phyloP scores from a whole-genome alignment of 116 monocot species.

The Zostera marina region DNA sequence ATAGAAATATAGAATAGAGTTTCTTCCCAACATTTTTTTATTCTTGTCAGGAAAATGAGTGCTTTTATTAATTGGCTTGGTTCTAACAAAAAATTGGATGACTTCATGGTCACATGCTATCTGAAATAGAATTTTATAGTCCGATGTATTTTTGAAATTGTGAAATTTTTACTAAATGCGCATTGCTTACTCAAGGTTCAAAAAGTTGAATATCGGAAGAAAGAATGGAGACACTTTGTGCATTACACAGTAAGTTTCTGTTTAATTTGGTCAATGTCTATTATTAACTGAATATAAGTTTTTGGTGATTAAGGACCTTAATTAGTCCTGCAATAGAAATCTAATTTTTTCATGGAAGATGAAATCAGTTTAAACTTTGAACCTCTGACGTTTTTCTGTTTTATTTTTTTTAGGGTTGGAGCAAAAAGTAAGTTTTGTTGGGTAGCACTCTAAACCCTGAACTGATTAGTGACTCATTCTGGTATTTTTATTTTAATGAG shows the following conservation, averaged over 20 bases:
- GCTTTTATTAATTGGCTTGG: too few relatives aligned
- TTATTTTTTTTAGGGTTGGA: conserved; percentile 89
- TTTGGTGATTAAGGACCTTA: neutral
- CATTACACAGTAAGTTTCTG: conserved; percentile 76
- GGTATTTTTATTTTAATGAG: neutral
- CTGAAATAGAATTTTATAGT: neutral
- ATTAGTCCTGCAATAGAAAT: too few relatives aligned
- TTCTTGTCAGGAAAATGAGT: too few relatives aligned
- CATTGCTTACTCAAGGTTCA: conserved; percentile 45
- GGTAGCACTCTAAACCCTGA: neutral
- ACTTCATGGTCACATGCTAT: neutral
- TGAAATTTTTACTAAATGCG: neutral
- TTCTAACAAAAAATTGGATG: too few relatives aligned
- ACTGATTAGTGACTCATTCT: neutral
- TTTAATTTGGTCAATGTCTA: neutral
- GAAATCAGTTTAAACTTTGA: neutral
- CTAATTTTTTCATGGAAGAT: neutral
- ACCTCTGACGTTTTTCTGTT: neutral
- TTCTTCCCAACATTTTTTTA: too few relatives aligned
- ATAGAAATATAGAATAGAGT: too few relatives aligned
- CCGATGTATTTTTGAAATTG: neutral
- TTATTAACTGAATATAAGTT: neutral
- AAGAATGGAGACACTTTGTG: conserved; percentile 81
- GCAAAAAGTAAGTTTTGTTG: conserved; percentile 61
- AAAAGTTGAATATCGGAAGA: conserved; percentile 52